Base-by-base conservation (phyloP, 306 rosid genomes). In the Luffa aegyptiaca region DNA sequence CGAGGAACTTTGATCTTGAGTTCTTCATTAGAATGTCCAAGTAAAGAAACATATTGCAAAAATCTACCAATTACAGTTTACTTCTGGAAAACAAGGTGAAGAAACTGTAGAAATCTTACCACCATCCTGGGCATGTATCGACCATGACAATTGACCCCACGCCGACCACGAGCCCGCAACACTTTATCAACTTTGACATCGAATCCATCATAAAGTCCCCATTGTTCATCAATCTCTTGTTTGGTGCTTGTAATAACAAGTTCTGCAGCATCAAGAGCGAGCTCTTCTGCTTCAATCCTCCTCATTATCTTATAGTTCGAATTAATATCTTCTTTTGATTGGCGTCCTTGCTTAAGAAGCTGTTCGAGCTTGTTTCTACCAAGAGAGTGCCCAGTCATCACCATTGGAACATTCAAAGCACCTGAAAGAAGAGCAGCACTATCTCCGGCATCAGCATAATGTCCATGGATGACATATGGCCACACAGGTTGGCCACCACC, bases 61-160 rank as follows among this genome's bases (percentile, higher is more conserved):
- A 77, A 55, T 41, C 69, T 59, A 11, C 51, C 53, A 21, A 41
- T 56, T 41, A 69, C 37, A 36, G 10, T n/a, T 39, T 39, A 72
- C 57, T 49, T 14, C 17, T 17, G 61, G 61, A 21, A 71, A 7
- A 26, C 46, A 71, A 71, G 39, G 46, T 6, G 57, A 44, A 26
- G 58, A 31, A 72, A 72, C 78, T 16, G 17, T 26, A 58, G 31
- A 26, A 44, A 39, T 26, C 89, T 86, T 90, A 91, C 98, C 92
- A 90, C 97, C 98, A 93, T 93, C 88, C 98, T 87, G 8, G 98
- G 98, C 98, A 91, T 93, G 86, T 53, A 91, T 53, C 98, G 88
- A 59, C 98, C 97, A 70, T 91, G 93, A 80, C 96, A 92, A 63
- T 86, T 84, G 83, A 93, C 98, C 41, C 94, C 90, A 55, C 97